Evolutionary conservation across 106 monocot genomes (phyloP), one percentile per base, ranked within the genome.

Genomic region (Dactylorhiza incarnata): DNA sequence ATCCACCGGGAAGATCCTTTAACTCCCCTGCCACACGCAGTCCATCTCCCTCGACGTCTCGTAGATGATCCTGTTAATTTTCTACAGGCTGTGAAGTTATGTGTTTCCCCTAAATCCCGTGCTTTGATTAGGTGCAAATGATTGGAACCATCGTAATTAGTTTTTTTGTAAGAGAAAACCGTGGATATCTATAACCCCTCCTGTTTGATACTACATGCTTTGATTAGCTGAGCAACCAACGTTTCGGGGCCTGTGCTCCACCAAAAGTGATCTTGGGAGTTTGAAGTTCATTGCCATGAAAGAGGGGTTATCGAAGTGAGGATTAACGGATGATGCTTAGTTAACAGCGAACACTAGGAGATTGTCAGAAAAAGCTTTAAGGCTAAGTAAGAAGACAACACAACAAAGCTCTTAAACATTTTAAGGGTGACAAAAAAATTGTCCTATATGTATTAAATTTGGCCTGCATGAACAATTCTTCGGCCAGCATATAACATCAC

Each of bases 1-100:
- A 23, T 1, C 96, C 90, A 11, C 96, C 96, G 5, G 96, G 93
- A 51, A 93, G 37, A 58, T 96, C 91, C 17, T 83, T 83, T 9
- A 93, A 72, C 29, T 90, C 86, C 25, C 92, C 75, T 26, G 76
- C 47, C 25, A 78, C 26, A 24, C 9, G 79, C 9, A 62, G 0
- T 80, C 82, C 14, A 20, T 15, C 2, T 83, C 90, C 10, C 82
- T 48, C 15, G 87, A 74, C 5, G 86, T 65, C 51, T 93, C 96
- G 63, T 89, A 93, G 43, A 96, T 78, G n/a, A 89, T 84, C 15
- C 93, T 67, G 81, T 85, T 93, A 78, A 96, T 77, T 48, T 68
- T 73, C 76, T 59, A 86, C 79, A 86, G 79, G 76, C 82, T 86
- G 82, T 82, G 75, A 49, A 75, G 76, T 75, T 5, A 81, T 85